Base-by-base conservation (phyloP, 768 basidiomycete genomes). In the Clitopilus hobsonii region DNA sequence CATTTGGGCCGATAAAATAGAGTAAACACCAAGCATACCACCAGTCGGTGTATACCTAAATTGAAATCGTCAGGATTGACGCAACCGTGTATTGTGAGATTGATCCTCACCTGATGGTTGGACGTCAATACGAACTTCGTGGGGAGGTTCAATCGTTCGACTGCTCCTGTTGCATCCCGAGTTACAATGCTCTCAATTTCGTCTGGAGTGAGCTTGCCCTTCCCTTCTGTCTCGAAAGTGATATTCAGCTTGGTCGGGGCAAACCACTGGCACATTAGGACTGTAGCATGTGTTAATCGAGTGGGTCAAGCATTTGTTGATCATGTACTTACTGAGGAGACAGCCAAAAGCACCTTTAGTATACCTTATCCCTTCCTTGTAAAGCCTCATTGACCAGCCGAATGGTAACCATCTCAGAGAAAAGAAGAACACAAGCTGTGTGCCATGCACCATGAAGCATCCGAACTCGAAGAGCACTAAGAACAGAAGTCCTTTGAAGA, bases 21-120 rank as follows among this genome's bases (percentile, higher is more conserved):
- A 83, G 79, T 45, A 94, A 69, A 58, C 85, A 86, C 88, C 91
- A 98, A 30, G 88, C 82, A 64, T 95, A 96, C 86, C 87, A 86
- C 88, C 89, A 90, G 69, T 90, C 88, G 4, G 83, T 78, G 64
- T 91, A 90, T 29, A 86, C 75, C 89, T 90, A 16, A 18, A 11
- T 11, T 36, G 32, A 3, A 11, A 36, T 14, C 13, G 32, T 36
- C 32, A 36, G 32, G 13, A 30, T 30, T 30, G n/a, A n/a, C n/a
- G n/a, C n/a, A n/a, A n/a, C n/a, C n/a, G n/a, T n/a, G n/a, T n/a
- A n/a, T n/a, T n/a, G n/a, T n/a, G n/a, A n/a, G n/a, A n/a, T n/a
- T n/a, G 2, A 10, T 36, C 54, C 75, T 47, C 56, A 93, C 92
- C 76, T 95, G 96, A 67, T 99, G 96, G 67, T 99, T 99, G 13